Evolutionary conservation across 2,329 filamentous ascomycete species (phyloP), one percentile per base, ranked within the genome.

Genomic region (Sarocladium brachiariae): DNA sequence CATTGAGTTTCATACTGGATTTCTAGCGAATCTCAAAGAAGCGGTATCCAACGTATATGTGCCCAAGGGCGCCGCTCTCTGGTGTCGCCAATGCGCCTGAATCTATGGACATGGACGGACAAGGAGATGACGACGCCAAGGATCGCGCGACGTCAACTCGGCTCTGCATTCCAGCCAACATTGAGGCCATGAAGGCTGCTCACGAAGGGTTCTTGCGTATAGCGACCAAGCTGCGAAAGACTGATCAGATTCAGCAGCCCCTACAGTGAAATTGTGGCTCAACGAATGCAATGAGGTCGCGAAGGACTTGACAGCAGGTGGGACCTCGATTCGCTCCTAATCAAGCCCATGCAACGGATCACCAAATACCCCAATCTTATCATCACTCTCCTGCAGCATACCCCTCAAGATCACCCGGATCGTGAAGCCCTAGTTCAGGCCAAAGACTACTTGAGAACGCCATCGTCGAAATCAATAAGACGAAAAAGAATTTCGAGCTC

Each of bases 271-370:
- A 75, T 86, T 95, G 48, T 99, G 93, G 93, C 75, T 97, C 46
- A 86, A 86, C 52, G 92, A 96, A 66, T 99, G 93, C 68, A 90
- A 93, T 61, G 84, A 89, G 58, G 91, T 92, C 61, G 91, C 92
- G 11, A 87, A 89, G 58, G 93, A 96, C 63, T 77, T 99, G 55
- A 99, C 93, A 0, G 83, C 84, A 23, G 92, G 1, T 99, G 93
- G 93, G 88, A 95, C 65, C 69, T 99, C 54, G 91, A 96, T 65
- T 95, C 93, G 0, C 75, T 99, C n/a, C 78, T 99, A 18, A 92
- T 99, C 63, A 99, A 99, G 67, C 93, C 93, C 2, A 91, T 95
- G 65, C 93, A 99, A 68, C 83, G 93, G 45, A 85, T 97, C 55
- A 84, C 92, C 30, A 96, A 96, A 62, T 99, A 97, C 62, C 90